Base-by-base conservation (phyloP, 331 rosid species). In the Quercus lobata region DNA sequence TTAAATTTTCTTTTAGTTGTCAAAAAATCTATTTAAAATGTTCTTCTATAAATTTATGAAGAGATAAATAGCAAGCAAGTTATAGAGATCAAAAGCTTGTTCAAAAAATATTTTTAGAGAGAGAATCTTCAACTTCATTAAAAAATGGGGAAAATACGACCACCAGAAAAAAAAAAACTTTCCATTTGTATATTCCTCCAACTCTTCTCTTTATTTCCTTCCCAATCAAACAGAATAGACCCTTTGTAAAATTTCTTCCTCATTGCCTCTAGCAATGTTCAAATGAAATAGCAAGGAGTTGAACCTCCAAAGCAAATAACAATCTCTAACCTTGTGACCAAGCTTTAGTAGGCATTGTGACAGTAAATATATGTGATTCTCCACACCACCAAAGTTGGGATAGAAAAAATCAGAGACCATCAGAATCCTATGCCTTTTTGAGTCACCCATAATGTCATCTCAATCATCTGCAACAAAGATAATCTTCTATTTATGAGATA, bases 371-470 rank as follows among this genome's bases (percentile, higher is more conserved):
- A 91, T 89, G 81, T 95, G 97, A 74, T 84, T 91, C 89, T 95
- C 97, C 37, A 95, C 97, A 16, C 98, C 97, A 65, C 98, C 98
- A 72, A 92, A 92, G 63, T 90, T 92, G 74, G 97, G 98, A 86
- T 91, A 95, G 90, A 95, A 95, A 79, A 92, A 95, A 87, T 95
- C 97, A 5, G 97, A 95, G 73, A 91, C 97, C 98, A 95, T 92
- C 57, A 95, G 63, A 72, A 92, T 87, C 79, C 87, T 85, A 79
- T 90, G 96, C 86, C 80, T 86, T 85, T 56, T 81, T 35, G 74
- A 78, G 84, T 88, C 89, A 27, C 77, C 89, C 97, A 88, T 88
- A 79, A 29, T 34, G 52, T 10, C 60, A 65, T 44, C 76, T 65
- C 74, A 76, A 56, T 65, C 73, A 52, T 75, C 91, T 73, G 84